Evolutionary conservation across 768 basidiomycete genomes (phyloP).

Genomic region (Pholiota conissans): DNA sequence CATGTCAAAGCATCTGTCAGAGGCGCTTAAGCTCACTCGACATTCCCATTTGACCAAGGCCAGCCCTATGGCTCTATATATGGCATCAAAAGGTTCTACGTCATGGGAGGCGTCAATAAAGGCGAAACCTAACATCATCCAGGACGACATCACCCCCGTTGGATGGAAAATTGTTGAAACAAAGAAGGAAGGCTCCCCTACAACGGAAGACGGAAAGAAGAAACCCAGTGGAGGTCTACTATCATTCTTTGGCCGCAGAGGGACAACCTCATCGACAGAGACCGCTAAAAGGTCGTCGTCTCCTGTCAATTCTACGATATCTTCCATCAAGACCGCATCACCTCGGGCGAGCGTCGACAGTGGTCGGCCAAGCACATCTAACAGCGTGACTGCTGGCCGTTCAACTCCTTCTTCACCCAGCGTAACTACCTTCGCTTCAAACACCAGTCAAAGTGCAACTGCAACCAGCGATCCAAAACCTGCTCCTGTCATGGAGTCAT

Average conservation of each 20-base stretch:
- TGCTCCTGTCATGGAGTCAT: neutral
- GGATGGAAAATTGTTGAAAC: conserved; percentile 76
- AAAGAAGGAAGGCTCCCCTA: conserved; percentile 35
- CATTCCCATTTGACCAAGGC: conserved; percentile 49
- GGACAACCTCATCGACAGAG: conserved; percentile 18
- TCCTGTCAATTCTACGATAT: conserved; percentile 14
- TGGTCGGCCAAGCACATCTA: conserved; percentile 7
- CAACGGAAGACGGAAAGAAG: conserved; percentile 44
- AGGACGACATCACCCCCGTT: conserved; percentile 60
- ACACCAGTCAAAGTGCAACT: neutral
- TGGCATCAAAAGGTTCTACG: conserved; percentile 69
- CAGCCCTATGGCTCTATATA: conserved; percentile 71
- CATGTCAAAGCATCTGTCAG: conserved; percentile 56
- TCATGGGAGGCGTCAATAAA: conserved; percentile 76
- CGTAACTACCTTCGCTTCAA: conserved; percentile 5
- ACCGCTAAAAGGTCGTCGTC: conserved; percentile 18
- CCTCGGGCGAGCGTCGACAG: conserved; percentile 27
- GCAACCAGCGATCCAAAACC: conserved; percentile 1
- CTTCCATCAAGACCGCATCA: conserved; percentile 20
- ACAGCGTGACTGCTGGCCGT: neutral
- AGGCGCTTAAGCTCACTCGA: conserved; percentile 64
- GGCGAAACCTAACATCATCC: conserved; percentile 43
- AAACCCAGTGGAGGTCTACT: conserved; percentile 59
- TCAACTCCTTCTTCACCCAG: conserved; percentile 12
- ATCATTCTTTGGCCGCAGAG: conserved; percentile 66